A percentile compares a stretch with the other conserved stretches of the same genome.
Evolutionary conservation across 139 green algal species (phyloP).

Genomic region (Chlamydomonas incerta): DNA sequence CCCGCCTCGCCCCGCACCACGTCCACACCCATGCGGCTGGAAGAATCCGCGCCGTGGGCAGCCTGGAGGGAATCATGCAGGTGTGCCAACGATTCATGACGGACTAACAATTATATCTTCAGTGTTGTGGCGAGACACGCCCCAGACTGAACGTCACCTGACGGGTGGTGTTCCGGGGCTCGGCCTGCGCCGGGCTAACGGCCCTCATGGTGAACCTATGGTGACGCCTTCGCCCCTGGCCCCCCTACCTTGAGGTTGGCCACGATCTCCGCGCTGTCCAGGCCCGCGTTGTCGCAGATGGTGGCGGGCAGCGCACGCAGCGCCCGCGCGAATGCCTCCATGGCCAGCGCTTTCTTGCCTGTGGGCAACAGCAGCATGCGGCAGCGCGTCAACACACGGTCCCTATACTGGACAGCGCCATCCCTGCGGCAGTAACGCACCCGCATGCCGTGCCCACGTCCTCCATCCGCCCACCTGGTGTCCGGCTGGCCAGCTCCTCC

Average conservation of each 20-base stretch:
- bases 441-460: too few species aligned
- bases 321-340: slow-evolving; percentile 92
- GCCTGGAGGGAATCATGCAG: slow-evolving; percentile 66
- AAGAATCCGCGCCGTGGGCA: slow-evolving; percentile 70
- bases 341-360: slow-evolving; percentile 94
- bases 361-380: too few species aligned
- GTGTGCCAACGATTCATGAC: too few species aligned
- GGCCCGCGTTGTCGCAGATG: slow-evolving; percentile 97
- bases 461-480: slow-evolving; percentile 70
- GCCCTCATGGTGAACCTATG: too few species aligned
- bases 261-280: slow-evolving; percentile 88
- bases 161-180: too few species aligned
- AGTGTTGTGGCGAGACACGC: too few species aligned
- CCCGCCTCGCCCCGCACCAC: slow-evolving; percentile 75
- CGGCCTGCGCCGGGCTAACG: too few species aligned
- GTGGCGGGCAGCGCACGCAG: slow-evolving; percentile 92
- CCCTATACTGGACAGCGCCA: neutral
- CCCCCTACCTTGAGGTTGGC: slow-evolving; percentile 70
- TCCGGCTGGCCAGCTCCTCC: slow-evolving; percentile 87
- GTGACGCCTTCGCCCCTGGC: too few species aligned
- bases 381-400: too few species aligned
- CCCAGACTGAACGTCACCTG: too few species aligned
- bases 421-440: too few species aligned
- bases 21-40: slow-evolving; percentile 82
- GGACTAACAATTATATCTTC: too few species aligned